Percentiles rank a stretch among this genome's conserved stretches.
Conservation (phyloP, 208 protist genomes). For the Borovskyia barvae region DNA sequence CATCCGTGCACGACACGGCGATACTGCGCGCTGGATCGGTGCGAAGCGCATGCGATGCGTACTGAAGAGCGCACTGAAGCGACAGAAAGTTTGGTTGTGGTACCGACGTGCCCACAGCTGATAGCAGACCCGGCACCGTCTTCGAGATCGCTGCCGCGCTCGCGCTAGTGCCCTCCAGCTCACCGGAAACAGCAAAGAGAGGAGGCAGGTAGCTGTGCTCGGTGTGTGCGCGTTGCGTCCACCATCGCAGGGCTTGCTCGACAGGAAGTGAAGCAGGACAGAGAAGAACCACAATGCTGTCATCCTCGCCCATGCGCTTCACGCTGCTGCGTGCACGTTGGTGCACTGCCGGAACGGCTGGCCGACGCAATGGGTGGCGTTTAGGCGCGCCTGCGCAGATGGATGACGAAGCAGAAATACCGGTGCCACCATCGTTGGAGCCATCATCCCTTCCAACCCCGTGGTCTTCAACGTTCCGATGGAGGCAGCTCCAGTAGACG, state of each 20-base stretch:
- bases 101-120: background rate
- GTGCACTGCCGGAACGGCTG: too few relatives aligned
- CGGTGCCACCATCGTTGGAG: too few relatives aligned
- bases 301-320: too few relatives aligned
- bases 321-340: too few relatives aligned
- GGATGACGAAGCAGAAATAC: too few relatives aligned
- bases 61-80: background rate
- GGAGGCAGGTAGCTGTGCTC: conserved; percentile 67
- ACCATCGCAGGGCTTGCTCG: conserved; percentile 44
- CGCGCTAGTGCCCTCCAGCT: too few relatives aligned
- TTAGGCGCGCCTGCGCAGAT: too few relatives aligned
- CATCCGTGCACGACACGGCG: conserved; percentile 3
- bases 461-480: too few relatives aligned
- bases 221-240: conserved; percentile 46
- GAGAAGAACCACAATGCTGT: conserved; percentile 35
- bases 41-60: background rate
- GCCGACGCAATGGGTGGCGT: too few relatives aligned
- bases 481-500: conserved; percentile 20
- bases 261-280: conserved; percentile 23
- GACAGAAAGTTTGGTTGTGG: background rate
- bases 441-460: too few relatives aligned
- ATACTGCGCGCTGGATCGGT: background rate
- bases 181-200: conserved; percentile 50
- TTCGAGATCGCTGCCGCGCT: too few relatives aligned
- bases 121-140: too few relatives aligned